Percentiles rank a stretch among this genome's conserved stretches.
Conservation (phyloP, 1,139 yeast species). For the Suhomyces taliae region DNA sequence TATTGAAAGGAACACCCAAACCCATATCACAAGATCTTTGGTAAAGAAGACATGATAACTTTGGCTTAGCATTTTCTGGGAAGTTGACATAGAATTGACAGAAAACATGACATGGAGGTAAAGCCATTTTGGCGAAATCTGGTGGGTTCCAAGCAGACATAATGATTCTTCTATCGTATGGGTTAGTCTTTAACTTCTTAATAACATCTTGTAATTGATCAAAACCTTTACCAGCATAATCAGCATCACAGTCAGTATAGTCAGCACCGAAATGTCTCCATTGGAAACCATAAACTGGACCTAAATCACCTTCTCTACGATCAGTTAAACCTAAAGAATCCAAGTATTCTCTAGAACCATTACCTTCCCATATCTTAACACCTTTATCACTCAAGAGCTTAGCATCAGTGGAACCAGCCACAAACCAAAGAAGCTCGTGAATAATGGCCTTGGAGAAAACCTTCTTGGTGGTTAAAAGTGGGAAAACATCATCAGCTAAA, state of each 20-base stretch:
- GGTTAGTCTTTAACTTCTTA: slow-evolving; percentile 76
- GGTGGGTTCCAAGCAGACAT: slow-evolving; percentile 99
- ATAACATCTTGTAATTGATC: slow-evolving; percentile 87
- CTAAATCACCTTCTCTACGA: slow-evolving; percentile 90
- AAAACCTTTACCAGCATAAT: slow-evolving; percentile 82
- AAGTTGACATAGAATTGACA: slow-evolving; percentile 91
- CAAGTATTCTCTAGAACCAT: slow-evolving; percentile 90
- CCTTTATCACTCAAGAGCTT: slow-evolving; percentile 75
- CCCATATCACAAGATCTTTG: slow-evolving; percentile 99
- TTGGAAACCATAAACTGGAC: slow-evolving; percentile 98
- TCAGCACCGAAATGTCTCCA: slow-evolving; percentile 99
- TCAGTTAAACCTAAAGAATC: slow-evolving; percentile 78
- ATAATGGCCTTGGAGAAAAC: slow-evolving; percentile 89
- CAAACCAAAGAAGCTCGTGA: slow-evolving; percentile 90
- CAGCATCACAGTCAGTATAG: slow-evolving; percentile 80
- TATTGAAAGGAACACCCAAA: slow-evolving; percentile 95
- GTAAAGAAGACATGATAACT: slow-evolving; percentile 81
- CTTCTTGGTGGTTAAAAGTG: slow-evolving; percentile 87
- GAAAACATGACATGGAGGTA: slow-evolving; percentile 97
- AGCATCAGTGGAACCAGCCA: slow-evolving; percentile 88
- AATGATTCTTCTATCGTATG: slow-evolving; percentile 91
- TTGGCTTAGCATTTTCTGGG: slow-evolving; percentile 58
- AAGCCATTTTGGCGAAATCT: slow-evolving; percentile 88
- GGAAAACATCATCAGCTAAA: slow-evolving; percentile 70
- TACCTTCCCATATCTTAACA: slow-evolving; percentile 97